Base-by-base conservation (phyloP, 2,329 filamentous ascomycete species). In the Beauveria caledonica region DNA sequence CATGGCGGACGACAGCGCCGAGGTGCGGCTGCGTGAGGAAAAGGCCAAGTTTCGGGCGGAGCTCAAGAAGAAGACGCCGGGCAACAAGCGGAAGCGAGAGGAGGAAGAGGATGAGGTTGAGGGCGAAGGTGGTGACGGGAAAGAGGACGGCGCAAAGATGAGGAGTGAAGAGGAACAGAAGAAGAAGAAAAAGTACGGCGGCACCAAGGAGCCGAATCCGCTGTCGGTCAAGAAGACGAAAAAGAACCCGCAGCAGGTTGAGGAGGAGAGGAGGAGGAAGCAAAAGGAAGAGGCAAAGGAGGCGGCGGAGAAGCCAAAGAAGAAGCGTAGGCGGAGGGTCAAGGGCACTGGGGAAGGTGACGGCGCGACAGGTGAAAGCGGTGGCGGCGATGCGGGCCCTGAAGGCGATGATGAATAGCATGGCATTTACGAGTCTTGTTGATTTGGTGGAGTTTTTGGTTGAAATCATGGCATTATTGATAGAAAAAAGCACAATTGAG, bases 11-110 rank as follows among this genome's bases (percentile, higher is more conserved):
- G 80, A 81, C 58, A 89, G 86, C 17, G 81, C 81, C 44, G 79
- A 83, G 61, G 79, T 84, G 51, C 82, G 87, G 63, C 82, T 86
- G 56, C 78, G 78, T 62, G 88, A 89, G 63, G 90, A 94, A 77
- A 83, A 80, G 67, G 80, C 79, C 60, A 95, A 95, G 74, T 89
- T 92, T 68, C 82, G 86, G 64, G 80, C 82, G 19, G 89, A 88
- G 51, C 74, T 92, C 65, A 87, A 83, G 71, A 69, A 71, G 63
- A 68, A 70, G 63, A 65, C 71, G 61, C 72, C 70, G 55, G 85
- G 78, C 76, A 79, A 75, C 70, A 86, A 79, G 73, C 74, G 81
- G 61, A 74, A 73, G n/a, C 76, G 73, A 2, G 72, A 74, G 5
- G 74, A 74, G 2, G 72, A 73, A 4, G 73, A 73, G 2, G 72